Base-by-base conservation (phyloP, 2,329 filamentous ascomycete genomes). In the Exophiala lecanii-corni region DNA sequence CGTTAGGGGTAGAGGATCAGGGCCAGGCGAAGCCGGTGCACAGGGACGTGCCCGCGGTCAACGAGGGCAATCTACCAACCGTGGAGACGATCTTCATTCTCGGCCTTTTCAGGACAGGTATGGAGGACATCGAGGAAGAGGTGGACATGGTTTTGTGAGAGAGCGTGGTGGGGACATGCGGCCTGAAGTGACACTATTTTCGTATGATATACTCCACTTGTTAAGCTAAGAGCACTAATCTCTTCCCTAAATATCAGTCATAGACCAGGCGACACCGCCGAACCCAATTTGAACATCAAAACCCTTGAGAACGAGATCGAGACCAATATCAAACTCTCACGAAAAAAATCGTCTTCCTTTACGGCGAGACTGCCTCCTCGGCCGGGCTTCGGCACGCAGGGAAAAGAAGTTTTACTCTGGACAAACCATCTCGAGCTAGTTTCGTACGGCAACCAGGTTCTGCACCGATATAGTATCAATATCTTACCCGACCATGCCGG, bases 351-450 rank as follows among this genome's bases (percentile, higher is more conserved):
- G 25, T 28, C 25, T 28, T 28, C 25, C 25, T n/a, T 28, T 28
- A 28, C 25, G n/a, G 20, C 19, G 21, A 38, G 35, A 38, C 35
- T 38, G 7, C 35, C 35, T 23, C 9, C 19, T 20, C 18, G 35
- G 15, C 35, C 35, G 9, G 35, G 35, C 5, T 38, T 23, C 13
- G 35, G 35, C n/a, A 38, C 35, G 5, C 35, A 25, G 19, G 35
- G 35, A 25, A 38, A 7, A 38, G 35, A 38, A 25, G 35, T 38
- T 5, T 9, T 38, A n/a, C 15, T 38, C n/a, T 38, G 35, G 35
- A 20, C 35, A 38, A 38, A 38, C 19, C 26, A 38, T 23, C 26
- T 38, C 15, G 19, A 38, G 19, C 31, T 34, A 16, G 19, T 38
- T 6, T 38, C 18, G 5, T 12, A 9, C 6, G 35, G 19, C 35